Percentiles rank a stretch among this genome's conserved stretches.
These are phyloP conservation scores for Mortierella sp. DNA, from an alignment of 371 early-diverging fungal species.

Conservation along the genomic window DNA sequence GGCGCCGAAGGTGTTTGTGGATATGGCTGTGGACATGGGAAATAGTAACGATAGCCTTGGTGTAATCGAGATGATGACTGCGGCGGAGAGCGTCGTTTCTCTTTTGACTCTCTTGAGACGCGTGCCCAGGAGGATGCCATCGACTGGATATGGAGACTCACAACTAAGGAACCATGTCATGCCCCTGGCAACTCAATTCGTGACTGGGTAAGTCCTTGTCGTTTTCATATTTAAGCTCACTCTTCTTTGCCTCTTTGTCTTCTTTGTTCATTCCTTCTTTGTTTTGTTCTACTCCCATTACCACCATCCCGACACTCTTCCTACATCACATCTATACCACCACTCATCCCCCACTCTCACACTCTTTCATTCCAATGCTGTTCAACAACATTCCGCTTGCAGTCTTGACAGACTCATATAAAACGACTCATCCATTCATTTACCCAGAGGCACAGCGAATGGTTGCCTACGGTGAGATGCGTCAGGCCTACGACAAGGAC, in stretches of 20 bases:
- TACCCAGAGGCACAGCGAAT: constrained; percentile 78
- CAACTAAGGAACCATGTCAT: neutral
- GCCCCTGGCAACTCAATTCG: neutral
- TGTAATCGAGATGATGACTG: neutral
- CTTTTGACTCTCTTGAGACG: neutral
- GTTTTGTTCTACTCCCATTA: neutral
- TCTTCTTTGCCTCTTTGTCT: neutral
- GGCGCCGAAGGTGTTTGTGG: no score
- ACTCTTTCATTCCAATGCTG: constrained; percentile 10
- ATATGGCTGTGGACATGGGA: no score
- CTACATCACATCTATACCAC: neutral
- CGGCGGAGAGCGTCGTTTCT: neutral
- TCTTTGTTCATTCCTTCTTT: constrained; percentile 15
- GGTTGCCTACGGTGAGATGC: constrained; percentile 88
- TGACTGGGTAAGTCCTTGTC: no score
- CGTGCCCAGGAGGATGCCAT: neutral
- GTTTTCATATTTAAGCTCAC: neutral
- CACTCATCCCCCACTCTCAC: neutral
- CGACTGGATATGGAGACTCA: neutral
- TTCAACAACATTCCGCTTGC: constrained; percentile 61
- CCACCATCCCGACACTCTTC: neutral
- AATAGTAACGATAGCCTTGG: neutral
- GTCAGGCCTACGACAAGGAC: constrained; percentile 73
- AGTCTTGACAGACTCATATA: constrained; percentile 86
- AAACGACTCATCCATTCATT: constrained; percentile 76